These are phyloP conservation scores for Cladosporium sp. DNA, from an alignment of 2,329 filamentous ascomycete species.

Conservation along the genomic window DNA sequence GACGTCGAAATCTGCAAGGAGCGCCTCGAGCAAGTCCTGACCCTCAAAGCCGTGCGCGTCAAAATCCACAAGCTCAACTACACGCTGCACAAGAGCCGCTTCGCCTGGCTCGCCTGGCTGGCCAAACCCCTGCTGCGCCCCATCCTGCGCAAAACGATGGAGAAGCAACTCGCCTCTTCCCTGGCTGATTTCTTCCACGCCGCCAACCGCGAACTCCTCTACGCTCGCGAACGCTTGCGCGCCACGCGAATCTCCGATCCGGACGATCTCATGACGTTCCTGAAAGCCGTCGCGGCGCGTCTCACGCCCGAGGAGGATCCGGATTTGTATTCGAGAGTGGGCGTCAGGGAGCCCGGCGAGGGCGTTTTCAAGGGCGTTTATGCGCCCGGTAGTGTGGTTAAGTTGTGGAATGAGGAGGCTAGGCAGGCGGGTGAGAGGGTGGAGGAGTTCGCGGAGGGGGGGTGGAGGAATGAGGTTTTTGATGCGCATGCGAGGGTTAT, in stretches of 20 bases:
- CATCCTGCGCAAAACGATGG: conserved; percentile 72
- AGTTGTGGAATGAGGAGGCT: conserved; percentile 83
- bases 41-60: conserved; percentile 70
- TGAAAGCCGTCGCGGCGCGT: conserved; percentile 73
- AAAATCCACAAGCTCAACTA: conserved; percentile 85
- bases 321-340: conserved; percentile 70
- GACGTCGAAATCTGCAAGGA: conserved; percentile 81
- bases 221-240: conserved; percentile 78
- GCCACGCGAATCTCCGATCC: conserved; percentile 81
- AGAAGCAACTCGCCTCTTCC: conserved; percentile 69
- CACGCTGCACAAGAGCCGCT: conserved; percentile 67
- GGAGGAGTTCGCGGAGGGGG: conserved; percentile 65
- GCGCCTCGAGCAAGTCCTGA: conserved; percentile 74
- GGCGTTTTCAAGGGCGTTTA: conserved; percentile 79
- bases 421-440: conserved; percentile 66
- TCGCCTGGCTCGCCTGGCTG: conserved; percentile 75
- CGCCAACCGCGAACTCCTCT: conserved; percentile 81
- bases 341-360: conserved; percentile 57
- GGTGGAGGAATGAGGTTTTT: conserved; percentile 87
- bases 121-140: conserved; percentile 80
- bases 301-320: conserved; percentile 69
- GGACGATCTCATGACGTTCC: conserved; percentile 73
- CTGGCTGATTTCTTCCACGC: conserved; percentile 67
- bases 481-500: conserved; percentile 36
- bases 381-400: conserved; percentile 82